These are phyloP conservation scores for Panicum miliaceum DNA, from an alignment of 176 grass and related monocot species.

Conservation along the genomic window DNA sequence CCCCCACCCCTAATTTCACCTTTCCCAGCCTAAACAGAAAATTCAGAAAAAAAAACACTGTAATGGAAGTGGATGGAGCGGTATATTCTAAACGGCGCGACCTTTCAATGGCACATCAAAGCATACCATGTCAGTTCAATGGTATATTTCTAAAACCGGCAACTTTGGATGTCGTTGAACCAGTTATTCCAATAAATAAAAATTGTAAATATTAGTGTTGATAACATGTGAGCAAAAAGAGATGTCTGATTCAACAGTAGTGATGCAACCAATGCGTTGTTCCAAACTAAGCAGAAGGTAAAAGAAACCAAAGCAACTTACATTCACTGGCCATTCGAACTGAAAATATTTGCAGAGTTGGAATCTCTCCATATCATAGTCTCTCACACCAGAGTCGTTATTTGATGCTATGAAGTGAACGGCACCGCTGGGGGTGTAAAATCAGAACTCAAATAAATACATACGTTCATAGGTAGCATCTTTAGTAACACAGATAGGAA, in stretches of 20 bases:
- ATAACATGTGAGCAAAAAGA: neutral
- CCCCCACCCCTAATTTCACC: neutral
- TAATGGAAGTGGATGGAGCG: neutral
- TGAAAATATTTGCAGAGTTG: constrained; percentile 75
- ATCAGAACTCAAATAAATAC: constrained; percentile 34
- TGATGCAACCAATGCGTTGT: neutral
- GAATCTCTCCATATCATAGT: constrained; percentile 88
- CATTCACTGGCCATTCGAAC: constrained; percentile 88
- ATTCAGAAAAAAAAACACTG: neutral
- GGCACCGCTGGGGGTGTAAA: constrained; percentile 54
- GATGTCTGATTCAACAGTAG: neutral
- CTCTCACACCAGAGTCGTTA: constrained; percentile 83
- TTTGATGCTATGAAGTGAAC: constrained; percentile 87
- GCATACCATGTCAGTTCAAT: neutral
- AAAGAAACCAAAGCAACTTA: constrained; percentile 50
- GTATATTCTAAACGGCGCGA: neutral
- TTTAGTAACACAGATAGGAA: constrained; percentile 14
- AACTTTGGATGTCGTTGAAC: neutral
- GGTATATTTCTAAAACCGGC: neutral
- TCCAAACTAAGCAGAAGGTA: neutral
- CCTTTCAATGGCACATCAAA: constrained; percentile 2
- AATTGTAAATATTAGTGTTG: neutral
- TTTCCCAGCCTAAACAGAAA: neutral
- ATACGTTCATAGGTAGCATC: neutral
- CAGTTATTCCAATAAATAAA: neutral